Evolutionary conservation across 345 rosid genomes (phyloP), one percentile per base, ranked within the genome.

Genomic region (Corymbia maculata): DNA sequence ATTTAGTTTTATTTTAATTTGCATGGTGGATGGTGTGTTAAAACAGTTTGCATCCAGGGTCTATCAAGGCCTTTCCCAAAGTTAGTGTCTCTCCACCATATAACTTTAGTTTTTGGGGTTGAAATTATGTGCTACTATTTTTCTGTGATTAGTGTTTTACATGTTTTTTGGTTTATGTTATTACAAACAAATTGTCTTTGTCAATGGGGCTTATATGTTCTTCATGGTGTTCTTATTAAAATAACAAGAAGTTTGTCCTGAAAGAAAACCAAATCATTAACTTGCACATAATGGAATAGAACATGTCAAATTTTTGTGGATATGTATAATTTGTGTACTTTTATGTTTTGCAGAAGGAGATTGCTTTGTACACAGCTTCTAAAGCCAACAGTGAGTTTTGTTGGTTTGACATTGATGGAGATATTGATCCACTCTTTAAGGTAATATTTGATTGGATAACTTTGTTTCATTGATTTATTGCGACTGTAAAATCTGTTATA

Each of bases 371-470:
- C 87, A 97, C 98, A 1, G 99, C 99, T 93, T 95, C 95, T 70
- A 97, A 96, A 91, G 87, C 92, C 90, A 94, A 90, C 90, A 94
- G 92, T 92, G 99, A 96, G 68, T 97, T 96, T 88, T 89, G 92
- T 89, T 96, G 97, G 97, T 97, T 96, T 92, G 97, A 97, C 91
- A 93, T 97, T 87, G 99, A 97, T 92, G 95, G 96, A 89, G 99
- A 97, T 91, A 92, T 97, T 86, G 95, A 96, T 94, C 96, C 99
- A 59, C 93, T 97, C 90, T 97, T 97, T 93, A 97, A 97, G 99
- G 99, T 97, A 89, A 92, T 87, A 86, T 61, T 52, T 89, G 13
- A 28, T 88, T 42, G 50, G 52, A 70, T 21, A 57, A 47, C 42
- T 80, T 45, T 17, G 10, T 55, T 24, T 45, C 17, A 44, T 87